phyloP scores from a whole-genome alignment of 495 filamentous ascomycete genomes.

The Aspergillus sclerotiicarbonarius region DNA sequence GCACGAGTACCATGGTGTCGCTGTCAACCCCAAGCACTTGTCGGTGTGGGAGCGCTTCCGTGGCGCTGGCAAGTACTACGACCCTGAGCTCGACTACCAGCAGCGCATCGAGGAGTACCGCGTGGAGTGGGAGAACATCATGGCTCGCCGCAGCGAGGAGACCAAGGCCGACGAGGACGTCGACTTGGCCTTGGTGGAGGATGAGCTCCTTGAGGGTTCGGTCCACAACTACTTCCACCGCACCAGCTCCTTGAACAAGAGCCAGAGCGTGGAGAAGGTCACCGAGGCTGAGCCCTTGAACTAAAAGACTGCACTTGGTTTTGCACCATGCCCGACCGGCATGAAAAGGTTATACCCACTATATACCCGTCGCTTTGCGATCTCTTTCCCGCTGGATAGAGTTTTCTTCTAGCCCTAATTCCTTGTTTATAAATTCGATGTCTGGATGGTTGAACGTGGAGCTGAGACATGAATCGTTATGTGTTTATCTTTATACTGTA shows the following conservation, averaged over 20 bases:
- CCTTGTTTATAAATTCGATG: no score
- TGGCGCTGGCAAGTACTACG: conserved; percentile 71
- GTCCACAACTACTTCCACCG: conserved; percentile 51
- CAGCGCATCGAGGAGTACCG: conserved; percentile 79
- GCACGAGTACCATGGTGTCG: conserved; percentile 82
- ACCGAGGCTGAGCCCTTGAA: conserved; percentile 16
- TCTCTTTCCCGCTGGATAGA: no score
- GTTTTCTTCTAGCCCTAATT: no score
- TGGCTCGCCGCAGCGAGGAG: conserved; percentile 38
- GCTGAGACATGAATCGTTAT: no score
- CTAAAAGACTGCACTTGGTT: conserved; percentile 1
- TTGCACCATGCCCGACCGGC: no score
- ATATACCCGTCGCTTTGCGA: no score
- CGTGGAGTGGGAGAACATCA: conserved; percentile 58
- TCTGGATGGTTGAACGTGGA: no score
- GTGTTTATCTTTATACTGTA: no score
- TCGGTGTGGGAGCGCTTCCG: conserved; percentile 74
- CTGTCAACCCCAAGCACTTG: conserved; percentile 81
- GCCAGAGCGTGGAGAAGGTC: conserved; percentile 41
- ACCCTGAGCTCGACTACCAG: conserved; percentile 73
- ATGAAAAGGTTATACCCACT: no score
- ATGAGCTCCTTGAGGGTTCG: conserved; percentile 44
- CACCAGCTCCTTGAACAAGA: conserved; percentile 42
- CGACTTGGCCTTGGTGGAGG: conserved; percentile 31
- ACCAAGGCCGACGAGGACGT: conserved; percentile 45